Percentiles rank a stretch among this genome's conserved stretches.
Evolutionary conservation across 768 basidiomycete species (phyloP).

Genomic region (Pisolithus sp.): DNA sequence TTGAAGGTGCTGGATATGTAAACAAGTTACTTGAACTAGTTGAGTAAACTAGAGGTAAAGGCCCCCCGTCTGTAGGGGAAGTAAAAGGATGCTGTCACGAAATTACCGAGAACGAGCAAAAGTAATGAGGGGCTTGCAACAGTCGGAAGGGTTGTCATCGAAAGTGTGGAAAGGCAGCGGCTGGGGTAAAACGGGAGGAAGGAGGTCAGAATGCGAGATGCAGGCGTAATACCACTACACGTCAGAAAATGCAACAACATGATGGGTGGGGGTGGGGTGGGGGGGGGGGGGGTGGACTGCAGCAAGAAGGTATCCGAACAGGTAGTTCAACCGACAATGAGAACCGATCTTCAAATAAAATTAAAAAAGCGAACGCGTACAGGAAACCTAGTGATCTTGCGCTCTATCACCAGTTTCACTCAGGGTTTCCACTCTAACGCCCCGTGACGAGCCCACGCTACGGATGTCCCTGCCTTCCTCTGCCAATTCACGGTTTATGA

Average conservation of each 20-base stretch:
- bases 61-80: conserved; percentile 16
- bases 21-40: conserved; percentile 15
- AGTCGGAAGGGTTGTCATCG: conserved; percentile 14
- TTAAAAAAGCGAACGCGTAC: conserved; percentile 29
- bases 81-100: conserved; percentile 14
- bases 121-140: conserved; percentile 20
- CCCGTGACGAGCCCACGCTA: conserved; percentile 75
- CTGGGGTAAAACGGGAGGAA: conserved; percentile 17
- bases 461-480: conserved; percentile 88
- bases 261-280: conserved; percentile 1
- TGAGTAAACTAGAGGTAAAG: conserved; percentile 9
- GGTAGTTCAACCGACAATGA: conserved; percentile 27
- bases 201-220: conserved; percentile 28
- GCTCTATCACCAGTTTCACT: conserved; percentile 47
- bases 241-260: conserved; percentile 27
- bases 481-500: conserved; percentile 67
- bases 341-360: conserved; percentile 30
- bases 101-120: conserved; percentile 23
- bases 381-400: conserved; percentile 38
- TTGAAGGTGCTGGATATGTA: conserved; percentile 8
- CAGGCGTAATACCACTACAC: conserved; percentile 24
- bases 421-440: conserved; percentile 69
- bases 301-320: conserved; percentile 29
- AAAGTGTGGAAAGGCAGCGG: conserved; percentile 19
- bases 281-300: conserved; percentile 4